Base-by-base conservation (phyloP, 495 filamentous ascomycete species). In the Cetradonia linearis region DNA sequence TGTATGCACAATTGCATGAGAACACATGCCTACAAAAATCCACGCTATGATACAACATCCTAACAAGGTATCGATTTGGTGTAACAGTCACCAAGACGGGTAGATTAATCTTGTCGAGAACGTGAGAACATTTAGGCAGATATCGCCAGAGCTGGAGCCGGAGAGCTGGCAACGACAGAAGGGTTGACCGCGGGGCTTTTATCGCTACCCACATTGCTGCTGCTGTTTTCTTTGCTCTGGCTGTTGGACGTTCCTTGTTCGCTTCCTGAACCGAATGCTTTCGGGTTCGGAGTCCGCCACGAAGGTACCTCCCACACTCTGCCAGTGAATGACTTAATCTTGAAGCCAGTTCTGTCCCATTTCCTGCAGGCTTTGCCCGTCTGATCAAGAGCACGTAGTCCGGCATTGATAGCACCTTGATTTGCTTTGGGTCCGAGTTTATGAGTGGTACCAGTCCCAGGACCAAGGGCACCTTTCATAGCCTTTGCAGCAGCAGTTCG, bases 391-490 rank as follows among this genome's bases (percentile, higher is more conserved):
- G 93, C 94, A 54, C 93, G 88, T 36, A 98, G 84, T 57, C 89
- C 87, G 54, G 94, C 93, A 69, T 98, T 98, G 77, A 98, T 98
- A 59, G 92, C 92, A 59, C 93, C 93, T 67, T 93, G 89, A 72
- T 97, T 98, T 47, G 93, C 92, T 74, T 97, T 98, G 55, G 93
- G 93, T 13, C 92, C 92, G 25, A 97, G 86, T 70, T 93, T 94
- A 67, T 89, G 88, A 46, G 79, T 70, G 23, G 78, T 56, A 67
- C 55, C 30, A 70, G 47, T 16, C 69, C 67, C 59, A 23, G 52
- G 13, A 49, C 68, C 68, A 20, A 71, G 63, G 38, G 63, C 59
- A 67, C 64, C 58, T 20, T 67, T 56, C 33, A 59, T 46, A 28
- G 60, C 55, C 49, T 62, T 65, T 33, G 63, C 63, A 33, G 44